phyloP scores from a whole-genome alignment of 345 rosid genomes.

The Gossypium raimondii region DNA sequence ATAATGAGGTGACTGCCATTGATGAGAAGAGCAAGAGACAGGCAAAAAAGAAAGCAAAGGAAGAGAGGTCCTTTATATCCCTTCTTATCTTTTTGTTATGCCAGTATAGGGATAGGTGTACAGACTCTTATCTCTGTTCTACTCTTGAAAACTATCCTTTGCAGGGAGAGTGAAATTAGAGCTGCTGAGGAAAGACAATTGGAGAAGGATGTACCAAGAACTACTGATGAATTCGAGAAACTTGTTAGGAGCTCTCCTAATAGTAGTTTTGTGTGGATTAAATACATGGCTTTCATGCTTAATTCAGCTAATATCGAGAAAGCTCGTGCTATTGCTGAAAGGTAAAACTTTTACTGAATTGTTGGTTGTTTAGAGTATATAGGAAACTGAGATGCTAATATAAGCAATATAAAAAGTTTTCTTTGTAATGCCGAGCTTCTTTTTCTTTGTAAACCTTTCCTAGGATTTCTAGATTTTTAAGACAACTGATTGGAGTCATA shows the following conservation, averaged over 20 bases:
- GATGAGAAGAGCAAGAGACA: constrained; percentile 49
- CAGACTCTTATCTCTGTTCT: not conserved
- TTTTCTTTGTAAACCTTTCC: not conserved
- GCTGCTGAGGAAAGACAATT: constrained; percentile 90
- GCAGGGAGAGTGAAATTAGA: constrained; percentile 76
- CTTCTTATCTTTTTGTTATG: not conserved
- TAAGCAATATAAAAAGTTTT: not conserved
- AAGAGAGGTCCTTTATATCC: constrained; percentile 51
- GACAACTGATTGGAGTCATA: not conserved
- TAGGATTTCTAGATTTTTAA: not conserved
- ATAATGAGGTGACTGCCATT: constrained; percentile 22
- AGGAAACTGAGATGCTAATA: not conserved
- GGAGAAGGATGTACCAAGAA: constrained; percentile 74
- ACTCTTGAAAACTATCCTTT: constrained; percentile 22
- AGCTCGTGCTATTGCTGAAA: constrained; percentile 88
- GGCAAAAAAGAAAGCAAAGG: constrained; percentile 61
- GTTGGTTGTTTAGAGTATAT: not conserved
- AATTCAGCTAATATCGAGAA: constrained; percentile 75
- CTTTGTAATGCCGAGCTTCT: not conserved
- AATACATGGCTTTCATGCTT: constrained; percentile 84
- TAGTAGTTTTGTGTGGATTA: constrained; percentile 91
- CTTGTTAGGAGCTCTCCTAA: constrained; percentile 87
- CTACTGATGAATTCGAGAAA: constrained; percentile 89
- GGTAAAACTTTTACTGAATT: constrained; percentile 38
- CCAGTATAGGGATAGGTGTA: constrained; percentile 1